A percentile compares a stretch with the other conserved stretches of the same genome.
These are phyloP conservation scores for Alternaria longipes DNA, from an alignment of 2,329 filamentous ascomycete genomes.

Conservation along the genomic window DNA sequence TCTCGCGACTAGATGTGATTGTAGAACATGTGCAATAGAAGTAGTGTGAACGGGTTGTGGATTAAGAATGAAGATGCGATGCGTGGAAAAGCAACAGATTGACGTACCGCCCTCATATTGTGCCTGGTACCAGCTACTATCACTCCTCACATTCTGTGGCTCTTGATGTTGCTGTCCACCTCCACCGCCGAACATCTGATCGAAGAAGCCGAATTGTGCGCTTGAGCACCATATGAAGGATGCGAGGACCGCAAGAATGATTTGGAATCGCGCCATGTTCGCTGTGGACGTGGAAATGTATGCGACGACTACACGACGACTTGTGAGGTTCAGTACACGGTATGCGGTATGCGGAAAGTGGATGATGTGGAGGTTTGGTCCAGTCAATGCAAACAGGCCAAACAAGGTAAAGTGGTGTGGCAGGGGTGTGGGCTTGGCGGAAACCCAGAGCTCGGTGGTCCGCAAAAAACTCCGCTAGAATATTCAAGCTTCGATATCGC, in stretches of 20 bases:
- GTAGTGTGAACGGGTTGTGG: background rate
- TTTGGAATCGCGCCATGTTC: slow-evolving; percentile 43
- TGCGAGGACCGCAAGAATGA: slow-evolving; percentile 54
- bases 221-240: slow-evolving; percentile 67
- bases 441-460: slow-evolving; percentile 28
- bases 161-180: slow-evolving; percentile 65
- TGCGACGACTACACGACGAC: background rate
- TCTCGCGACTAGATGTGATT: background rate
- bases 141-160: slow-evolving; percentile 82
- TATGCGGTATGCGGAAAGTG: slow-evolving; percentile 26
- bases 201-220: slow-evolving; percentile 96
- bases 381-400: slow-evolving; percentile 19
- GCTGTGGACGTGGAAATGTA: background rate
- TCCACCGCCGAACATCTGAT: slow-evolving; percentile 89
- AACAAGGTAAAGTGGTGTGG: background rate
- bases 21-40: background rate
- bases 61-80: background rate
- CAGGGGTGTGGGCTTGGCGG: background rate
- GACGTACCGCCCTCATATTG: slow-evolving; percentile 72
- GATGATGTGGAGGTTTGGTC: slow-evolving; percentile 20
- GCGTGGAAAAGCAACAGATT: background rate
- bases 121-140: slow-evolving; percentile 80
- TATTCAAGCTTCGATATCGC: slow-evolving; percentile 12
- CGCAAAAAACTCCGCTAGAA: slow-evolving; percentile 34
- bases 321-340: slow-evolving; percentile 12